These are phyloP conservation scores for Psophocarpus tetragonolobus DNA, from an alignment of 306 rosid species.

Conservation along the genomic window DNA sequence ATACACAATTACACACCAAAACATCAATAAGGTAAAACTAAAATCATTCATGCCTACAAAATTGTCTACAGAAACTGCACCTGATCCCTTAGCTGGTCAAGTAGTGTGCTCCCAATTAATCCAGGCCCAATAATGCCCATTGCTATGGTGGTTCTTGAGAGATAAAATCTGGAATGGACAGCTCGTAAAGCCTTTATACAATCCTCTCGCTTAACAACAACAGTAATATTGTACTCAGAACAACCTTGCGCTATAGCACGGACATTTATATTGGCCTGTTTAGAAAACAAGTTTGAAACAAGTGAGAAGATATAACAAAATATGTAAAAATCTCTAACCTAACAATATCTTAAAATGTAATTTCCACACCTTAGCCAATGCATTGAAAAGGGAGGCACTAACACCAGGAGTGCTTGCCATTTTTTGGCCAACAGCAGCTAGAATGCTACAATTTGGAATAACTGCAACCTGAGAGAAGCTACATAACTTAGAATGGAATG, in stretches of 20 bases:
- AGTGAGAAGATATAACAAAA: neutral
- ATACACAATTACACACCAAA: slow-evolving; percentile 7
- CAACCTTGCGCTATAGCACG: slow-evolving; percentile 99
- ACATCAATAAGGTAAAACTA: neutral
- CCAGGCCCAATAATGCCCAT: slow-evolving; percentile 99
- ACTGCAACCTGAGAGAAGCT: slow-evolving; percentile 70
- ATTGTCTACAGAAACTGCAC: slow-evolving; percentile 44
- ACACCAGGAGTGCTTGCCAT: slow-evolving; percentile 99
- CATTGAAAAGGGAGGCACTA: slow-evolving; percentile 95
- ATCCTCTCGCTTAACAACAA: slow-evolving; percentile 88
- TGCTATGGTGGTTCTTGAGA: slow-evolving; percentile 90
- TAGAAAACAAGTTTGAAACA: slow-evolving; percentile 30
- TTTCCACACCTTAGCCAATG: slow-evolving; percentile 87
- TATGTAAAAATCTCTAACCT: slow-evolving; percentile 9
- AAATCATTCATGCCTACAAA: slow-evolving; percentile 10
- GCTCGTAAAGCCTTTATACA: slow-evolving; percentile 94
- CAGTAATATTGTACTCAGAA: slow-evolving; percentile 91
- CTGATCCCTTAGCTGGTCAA: slow-evolving; percentile 97
- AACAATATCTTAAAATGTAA: slow-evolving; percentile 22
- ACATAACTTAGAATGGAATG: slow-evolving; percentile 24
- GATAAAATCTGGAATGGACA: slow-evolving; percentile 96
- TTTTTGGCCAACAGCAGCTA: slow-evolving; percentile 97
- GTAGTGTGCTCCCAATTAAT: slow-evolving; percentile 89
- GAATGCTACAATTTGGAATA: slow-evolving; percentile 92
- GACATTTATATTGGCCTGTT: slow-evolving; percentile 93